Conservation (phyloP, 192 early-diverging fungal species). For the Allomyces javanicus region DNA sequence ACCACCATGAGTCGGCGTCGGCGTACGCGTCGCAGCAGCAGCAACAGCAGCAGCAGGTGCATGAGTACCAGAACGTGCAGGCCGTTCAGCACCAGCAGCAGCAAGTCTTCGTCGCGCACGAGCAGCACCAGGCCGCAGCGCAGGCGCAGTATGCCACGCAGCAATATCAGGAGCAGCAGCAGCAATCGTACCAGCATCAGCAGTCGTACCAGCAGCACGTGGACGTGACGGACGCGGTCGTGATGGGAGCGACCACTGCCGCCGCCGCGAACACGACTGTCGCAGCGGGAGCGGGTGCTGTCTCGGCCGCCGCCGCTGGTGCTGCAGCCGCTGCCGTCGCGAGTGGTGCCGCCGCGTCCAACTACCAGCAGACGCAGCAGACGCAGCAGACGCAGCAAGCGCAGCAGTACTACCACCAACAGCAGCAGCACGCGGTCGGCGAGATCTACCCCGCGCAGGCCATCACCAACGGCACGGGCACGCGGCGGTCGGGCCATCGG, state of each 20-base stretch:
- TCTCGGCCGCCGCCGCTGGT: background rate
- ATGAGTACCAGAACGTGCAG: background rate
- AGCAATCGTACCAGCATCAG: background rate
- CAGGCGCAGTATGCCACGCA: background rate
- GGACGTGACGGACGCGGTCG: background rate
- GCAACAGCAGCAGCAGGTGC: background rate
- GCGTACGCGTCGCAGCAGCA: background rate
- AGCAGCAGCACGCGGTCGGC: too few species aligned
- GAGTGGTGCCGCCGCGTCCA: too few species aligned
- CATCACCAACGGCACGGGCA: too few species aligned
- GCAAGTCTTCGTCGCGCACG: background rate
- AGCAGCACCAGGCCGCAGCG: background rate
- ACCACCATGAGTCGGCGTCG: too few species aligned
- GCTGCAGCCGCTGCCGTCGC: too few species aligned
- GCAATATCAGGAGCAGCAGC: background rate
- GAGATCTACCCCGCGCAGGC: too few species aligned
- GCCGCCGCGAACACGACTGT: background rate
- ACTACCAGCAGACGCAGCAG: too few species aligned
- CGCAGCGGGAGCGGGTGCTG: background rate
- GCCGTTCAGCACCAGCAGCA: background rate
- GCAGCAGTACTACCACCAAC: too few species aligned
- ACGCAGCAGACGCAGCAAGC: too few species aligned
- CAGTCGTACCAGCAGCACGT: background rate
- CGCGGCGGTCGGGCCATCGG: background rate
- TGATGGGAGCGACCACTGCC: too few species aligned